phyloP scores from a whole-genome alignment of 225 moss, liverwort and hornwort genomes.

The Sphagnum tenellum region DNA sequence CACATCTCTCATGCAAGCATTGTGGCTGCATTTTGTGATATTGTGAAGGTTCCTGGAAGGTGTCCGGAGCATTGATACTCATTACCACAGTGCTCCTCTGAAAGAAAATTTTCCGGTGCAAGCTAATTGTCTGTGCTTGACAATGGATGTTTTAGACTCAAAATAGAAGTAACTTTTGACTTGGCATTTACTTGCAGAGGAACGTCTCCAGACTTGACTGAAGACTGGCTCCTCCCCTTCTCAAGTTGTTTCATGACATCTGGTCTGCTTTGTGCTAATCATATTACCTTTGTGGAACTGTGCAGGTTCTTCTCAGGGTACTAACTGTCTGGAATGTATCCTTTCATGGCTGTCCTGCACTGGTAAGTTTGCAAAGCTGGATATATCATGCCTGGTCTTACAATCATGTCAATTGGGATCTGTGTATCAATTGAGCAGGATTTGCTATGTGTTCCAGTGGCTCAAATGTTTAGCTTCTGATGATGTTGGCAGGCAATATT shows the following conservation, averaged over 20 bases:
- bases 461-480: not conserved
- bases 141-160: too few species aligned
- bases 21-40: not conserved
- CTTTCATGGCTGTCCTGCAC: slow-evolving; percentile 82
- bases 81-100: slow-evolving; percentile 69
- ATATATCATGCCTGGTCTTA: too few species aligned
- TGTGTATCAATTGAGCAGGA: too few species aligned
- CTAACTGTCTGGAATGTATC: slow-evolving; percentile 96
- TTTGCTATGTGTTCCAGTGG: too few species aligned
- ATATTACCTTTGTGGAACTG: not conserved
- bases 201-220: too few species aligned
- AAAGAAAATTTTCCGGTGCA: slow-evolving; percentile 81
- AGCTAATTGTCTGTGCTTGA: not conserved
- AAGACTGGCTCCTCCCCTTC: not conserved
- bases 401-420: too few species aligned
- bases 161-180: too few species aligned
- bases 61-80: slow-evolving; percentile 90
- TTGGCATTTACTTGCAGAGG: too few species aligned
- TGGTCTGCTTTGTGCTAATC: slow-evolving; percentile 1
- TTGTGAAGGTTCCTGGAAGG: slow-evolving; percentile 84
- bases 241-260: not conserved
- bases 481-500: slow-evolving; percentile 70
- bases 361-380: slow-evolving; percentile 52
- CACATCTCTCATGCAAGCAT: not conserved
- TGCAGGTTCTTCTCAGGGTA: slow-evolving; percentile 88